Base-by-base conservation (phyloP, 306 rosid species). In the Cucurbita pepo region DNA sequence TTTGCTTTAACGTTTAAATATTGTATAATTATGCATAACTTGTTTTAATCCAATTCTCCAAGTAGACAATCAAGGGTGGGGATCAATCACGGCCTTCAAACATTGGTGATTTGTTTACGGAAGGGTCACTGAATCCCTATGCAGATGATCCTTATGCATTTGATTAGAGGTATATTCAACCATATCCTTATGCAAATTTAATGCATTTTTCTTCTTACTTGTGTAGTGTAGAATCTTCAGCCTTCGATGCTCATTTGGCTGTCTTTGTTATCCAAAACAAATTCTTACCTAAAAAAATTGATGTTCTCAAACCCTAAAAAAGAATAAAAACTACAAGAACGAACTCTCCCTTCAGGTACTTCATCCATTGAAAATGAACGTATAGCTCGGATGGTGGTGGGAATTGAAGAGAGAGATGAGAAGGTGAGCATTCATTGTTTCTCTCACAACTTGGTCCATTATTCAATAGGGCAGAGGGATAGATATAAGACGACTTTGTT, bases 121-220 rank as follows among this genome's bases (percentile, higher is more conserved):
- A 90, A 85, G 98, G 98, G 44, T 90, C 97, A 72, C 84, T 94
- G 77, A 91, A 94, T 82, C 98, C 97, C n/a, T 94, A 94, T 80
- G 87, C 92, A 53, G 97, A 94, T 60, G 98, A 90, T 82, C 98
- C 98, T 52, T 94, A 87, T 80, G 98, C 98, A 63, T 94, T 94
- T 81, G 90, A 90, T 74, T 90, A 83, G 79, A 85, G 98, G 98
- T 94, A 90, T 74, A 72, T 38, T 75, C 77, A 38, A 52, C 48
- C 19, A 77, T 34, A 67, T 6, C 1, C 21, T 45, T 44, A 44
- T 55, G 34, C 25, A 12, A 25, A 48, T 47, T 48, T 69, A 15
- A 21, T 62, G 15, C 43, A 6, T 43, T 58, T 12, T 58, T 25
- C 38, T 58, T 30, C 64, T 58, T 25, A 25, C 64, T 11, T 30